Evolutionary conservation across 2,329 filamentous ascomycete species (phyloP).

Genomic region (Ciborinia camelliae): DNA sequence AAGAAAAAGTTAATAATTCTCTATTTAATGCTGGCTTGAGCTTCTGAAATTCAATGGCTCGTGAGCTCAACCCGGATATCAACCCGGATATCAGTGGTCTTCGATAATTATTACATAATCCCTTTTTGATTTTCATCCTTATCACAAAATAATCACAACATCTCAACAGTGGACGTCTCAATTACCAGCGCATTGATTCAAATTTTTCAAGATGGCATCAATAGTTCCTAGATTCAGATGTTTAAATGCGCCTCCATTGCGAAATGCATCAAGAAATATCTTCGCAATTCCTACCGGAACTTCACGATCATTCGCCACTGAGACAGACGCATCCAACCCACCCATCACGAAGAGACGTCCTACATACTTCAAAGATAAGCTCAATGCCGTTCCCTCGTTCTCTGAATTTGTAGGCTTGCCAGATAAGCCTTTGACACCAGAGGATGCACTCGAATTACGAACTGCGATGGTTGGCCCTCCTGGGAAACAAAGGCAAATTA

Average conservation of each 20-base stretch:
- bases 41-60: neutral
- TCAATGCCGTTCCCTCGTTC: constrained; percentile 51
- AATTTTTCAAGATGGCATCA: constrained; percentile 27
- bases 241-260: constrained; percentile 33
- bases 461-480: constrained; percentile 63
- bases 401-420: constrained; percentile 53
- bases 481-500: constrained; percentile 61
- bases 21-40: neutral
- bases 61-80: neutral
- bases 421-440: constrained; percentile 44
- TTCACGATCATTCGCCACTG: constrained; percentile 34
- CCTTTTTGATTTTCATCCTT: constrained; percentile 8
- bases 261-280: constrained; percentile 27
- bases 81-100: neutral
- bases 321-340: constrained; percentile 31
- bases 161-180: neutral
- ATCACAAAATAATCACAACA: constrained; percentile 19
- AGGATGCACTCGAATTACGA: constrained; percentile 56
- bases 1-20: neutral
- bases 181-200: neutral
- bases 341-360: constrained; percentile 33
- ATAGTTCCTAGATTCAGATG: constrained; percentile 32
- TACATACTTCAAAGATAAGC: constrained; percentile 39
- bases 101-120: constrained; percentile 3
- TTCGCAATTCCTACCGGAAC: constrained; percentile 23